These are phyloP conservation scores for Cichorium intybus DNA, from an alignment of 140 eudicot species.

Conservation along the genomic window DNA sequence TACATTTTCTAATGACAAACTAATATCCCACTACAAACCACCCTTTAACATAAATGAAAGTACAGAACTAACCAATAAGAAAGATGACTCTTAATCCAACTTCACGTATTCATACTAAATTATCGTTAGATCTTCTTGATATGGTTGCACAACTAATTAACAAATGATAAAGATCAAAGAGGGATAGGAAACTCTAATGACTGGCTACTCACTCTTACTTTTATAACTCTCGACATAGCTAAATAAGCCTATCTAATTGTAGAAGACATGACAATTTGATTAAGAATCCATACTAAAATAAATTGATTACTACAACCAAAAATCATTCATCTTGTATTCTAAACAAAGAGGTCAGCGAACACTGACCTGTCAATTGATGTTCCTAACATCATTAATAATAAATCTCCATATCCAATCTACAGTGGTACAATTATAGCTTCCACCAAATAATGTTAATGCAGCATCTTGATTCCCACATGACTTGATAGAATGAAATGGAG, in stretches of 20 bases:
- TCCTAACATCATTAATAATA: not conserved
- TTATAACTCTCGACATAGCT: not conserved
- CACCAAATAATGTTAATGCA: not conserved
- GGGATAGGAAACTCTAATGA: not conserved
- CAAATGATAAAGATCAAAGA: not conserved
- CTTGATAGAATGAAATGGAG: not conserved
- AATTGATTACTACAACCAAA: not conserved
- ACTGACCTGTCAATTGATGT: too few species aligned
- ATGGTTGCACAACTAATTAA: not conserved
- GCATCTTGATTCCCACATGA: slow-evolving; percentile 9
- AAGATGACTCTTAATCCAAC: too few species aligned
- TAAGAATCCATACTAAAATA: not conserved
- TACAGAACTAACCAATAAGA: too few species aligned
- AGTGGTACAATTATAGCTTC: not conserved
- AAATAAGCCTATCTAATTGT: slow-evolving; percentile 1
- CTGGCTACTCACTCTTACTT: slow-evolving; percentile 6
- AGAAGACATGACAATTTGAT: not conserved
- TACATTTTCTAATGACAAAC: slow-evolving; percentile 7
- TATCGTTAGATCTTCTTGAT: not conserved
- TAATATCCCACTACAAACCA: too few species aligned
- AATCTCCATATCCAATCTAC: slow-evolving; percentile 8
- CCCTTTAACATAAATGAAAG: too few species aligned
- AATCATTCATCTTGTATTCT: not conserved
- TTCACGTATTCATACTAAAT: slow-evolving; percentile 1
- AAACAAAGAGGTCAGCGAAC: not conserved